Percentiles rank a stretch among this genome's conserved stretches.
These are phyloP conservation scores for Blepharisma stoltei DNA, from an alignment of 73 alveolate species.

Conservation along the genomic window DNA sequence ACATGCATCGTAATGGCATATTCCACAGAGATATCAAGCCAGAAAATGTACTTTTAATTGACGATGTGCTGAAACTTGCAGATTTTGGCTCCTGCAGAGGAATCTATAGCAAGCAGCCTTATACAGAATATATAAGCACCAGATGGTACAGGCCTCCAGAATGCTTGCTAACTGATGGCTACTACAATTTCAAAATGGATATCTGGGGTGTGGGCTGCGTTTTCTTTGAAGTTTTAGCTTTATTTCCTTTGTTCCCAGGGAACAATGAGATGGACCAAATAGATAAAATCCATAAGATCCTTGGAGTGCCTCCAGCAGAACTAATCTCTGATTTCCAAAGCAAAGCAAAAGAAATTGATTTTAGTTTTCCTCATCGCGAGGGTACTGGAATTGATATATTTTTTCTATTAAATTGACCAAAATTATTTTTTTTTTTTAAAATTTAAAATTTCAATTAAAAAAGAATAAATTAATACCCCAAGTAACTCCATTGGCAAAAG, in stretches of 20 bases:
- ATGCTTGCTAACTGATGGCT: conserved; percentile 98
- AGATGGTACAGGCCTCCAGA: conserved; percentile 87
- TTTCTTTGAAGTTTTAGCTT: conserved; percentile 92
- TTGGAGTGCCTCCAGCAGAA: conserved; percentile 83
- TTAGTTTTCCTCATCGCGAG: conserved; percentile 39
- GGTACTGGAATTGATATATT: conserved; percentile 53
- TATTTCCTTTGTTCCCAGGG: conserved; percentile 90
- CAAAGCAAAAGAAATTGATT: conserved; percentile 46
- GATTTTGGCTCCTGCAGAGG: conserved; percentile 94
- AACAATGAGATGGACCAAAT: conserved; percentile 95
- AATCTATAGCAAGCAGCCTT: conserved; percentile 89
- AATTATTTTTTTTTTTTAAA: too few relatives aligned
- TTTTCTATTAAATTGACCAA: too few relatives aligned
- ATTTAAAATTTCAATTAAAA: too few relatives aligned
- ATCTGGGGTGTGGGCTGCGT: conserved; percentile 99
- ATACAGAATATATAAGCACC: conserved; percentile 88
- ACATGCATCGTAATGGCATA: conserved; percentile 95
- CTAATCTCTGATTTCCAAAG: conserved; percentile 72
- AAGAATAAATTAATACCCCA: conserved; percentile 44
- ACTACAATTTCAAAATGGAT: conserved; percentile 98
- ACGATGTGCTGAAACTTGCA: conserved; percentile 74
- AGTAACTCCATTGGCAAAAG: conserved; percentile 60
- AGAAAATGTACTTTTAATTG: conserved; percentile 49
- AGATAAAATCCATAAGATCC: conserved; percentile 86
- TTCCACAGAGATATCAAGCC: conserved; percentile 93